phyloP scores from a whole-genome alignment of 768 basidiomycete species.

The Phaeolepiota aurea region DNA sequence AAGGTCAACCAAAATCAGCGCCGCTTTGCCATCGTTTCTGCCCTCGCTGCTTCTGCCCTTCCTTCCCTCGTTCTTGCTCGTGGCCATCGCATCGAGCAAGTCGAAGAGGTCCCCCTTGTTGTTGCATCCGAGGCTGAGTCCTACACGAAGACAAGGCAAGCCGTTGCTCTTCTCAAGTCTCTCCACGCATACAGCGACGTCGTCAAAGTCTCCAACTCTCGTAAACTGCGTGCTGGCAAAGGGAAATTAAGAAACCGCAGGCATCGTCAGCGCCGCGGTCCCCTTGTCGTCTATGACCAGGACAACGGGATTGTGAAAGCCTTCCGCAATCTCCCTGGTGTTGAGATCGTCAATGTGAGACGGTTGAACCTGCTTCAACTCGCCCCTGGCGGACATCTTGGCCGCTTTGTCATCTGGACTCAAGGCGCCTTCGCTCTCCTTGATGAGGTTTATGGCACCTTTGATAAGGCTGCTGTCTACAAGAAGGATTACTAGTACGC shows the following conservation, averaged over 20 bases:
- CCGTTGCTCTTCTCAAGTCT: conserved; percentile 86
- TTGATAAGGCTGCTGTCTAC: conserved; percentile 74
- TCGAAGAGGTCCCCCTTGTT: conserved; percentile 95
- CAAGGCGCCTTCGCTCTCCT: conserved; percentile 88
- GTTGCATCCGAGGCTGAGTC: conserved; percentile 73
- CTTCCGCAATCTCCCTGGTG: conserved; percentile 98
- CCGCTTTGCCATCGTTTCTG: conserved; percentile 95
- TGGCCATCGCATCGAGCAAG: conserved; percentile 96
- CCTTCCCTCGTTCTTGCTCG: conserved; percentile 98
- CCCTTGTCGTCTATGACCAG: conserved; percentile 94
- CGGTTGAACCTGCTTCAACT: conserved; percentile 96
- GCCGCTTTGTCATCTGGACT: conserved; percentile 99
- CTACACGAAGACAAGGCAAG: conserved; percentile 94
- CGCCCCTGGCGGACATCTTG: conserved; percentile 98
- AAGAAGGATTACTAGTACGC: conserved; percentile 87
- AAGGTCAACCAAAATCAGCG: conserved; percentile 99
- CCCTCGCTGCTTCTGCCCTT: conserved; percentile 94
- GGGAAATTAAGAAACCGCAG: conserved; percentile 97
- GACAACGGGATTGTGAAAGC: conserved; percentile 97
- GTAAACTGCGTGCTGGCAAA: conserved; percentile 94
- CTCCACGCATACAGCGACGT: conserved; percentile 89
- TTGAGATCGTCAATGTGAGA: conserved; percentile 92
- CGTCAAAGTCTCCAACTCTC: conserved; percentile 93
- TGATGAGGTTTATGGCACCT: conserved; percentile 93
- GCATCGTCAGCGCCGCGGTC: conserved; percentile 95